Evolutionary conservation across 2,329 filamentous ascomycete species (phyloP).

Genomic region (Aspergillus fijiensis): DNA sequence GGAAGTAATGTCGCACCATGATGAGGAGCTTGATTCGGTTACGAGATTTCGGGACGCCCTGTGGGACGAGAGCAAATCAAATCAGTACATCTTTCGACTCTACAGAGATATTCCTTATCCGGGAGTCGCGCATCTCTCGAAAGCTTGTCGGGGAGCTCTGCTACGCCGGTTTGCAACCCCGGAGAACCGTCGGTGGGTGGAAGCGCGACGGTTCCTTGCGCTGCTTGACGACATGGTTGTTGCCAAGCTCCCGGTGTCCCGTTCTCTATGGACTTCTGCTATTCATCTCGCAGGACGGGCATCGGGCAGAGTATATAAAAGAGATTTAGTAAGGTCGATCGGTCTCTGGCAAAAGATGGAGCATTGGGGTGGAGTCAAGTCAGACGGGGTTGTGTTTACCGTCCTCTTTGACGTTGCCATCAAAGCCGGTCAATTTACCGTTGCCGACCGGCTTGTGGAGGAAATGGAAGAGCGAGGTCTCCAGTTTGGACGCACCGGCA

Average conservation of each 20-base stretch:
- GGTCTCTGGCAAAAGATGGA: constrained; percentile 91
- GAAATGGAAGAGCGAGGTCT: constrained; percentile 75
- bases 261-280: constrained; percentile 78
- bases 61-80: constrained; percentile 44
- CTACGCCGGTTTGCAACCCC: constrained; percentile 66
- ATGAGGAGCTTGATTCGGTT: constrained; percentile 37
- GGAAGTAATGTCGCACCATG: constrained; percentile 26
- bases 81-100: constrained; percentile 52
- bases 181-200: constrained; percentile 33
- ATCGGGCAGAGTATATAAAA: constrained; percentile 56
- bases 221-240: constrained; percentile 80
- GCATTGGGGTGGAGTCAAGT: constrained; percentile 61
- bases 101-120: constrained; percentile 56
- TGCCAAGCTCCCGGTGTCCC: constrained; percentile 66
- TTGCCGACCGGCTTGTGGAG: constrained; percentile 80
- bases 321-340: constrained; percentile 68
- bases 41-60: constrained; percentile 45
- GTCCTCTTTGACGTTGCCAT: constrained; percentile 86
- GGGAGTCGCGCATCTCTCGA: constrained; percentile 52
- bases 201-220: constrained; percentile 78
- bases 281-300: constrained; percentile 76
- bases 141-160: constrained; percentile 59
- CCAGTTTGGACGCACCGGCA: constrained; percentile 72
- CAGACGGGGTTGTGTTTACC: constrained; percentile 83
- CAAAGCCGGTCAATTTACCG: constrained; percentile 76